Conservation (phyloP, 495 filamentous ascomycete genomes). For the Geopyxis carbonaria region DNA sequence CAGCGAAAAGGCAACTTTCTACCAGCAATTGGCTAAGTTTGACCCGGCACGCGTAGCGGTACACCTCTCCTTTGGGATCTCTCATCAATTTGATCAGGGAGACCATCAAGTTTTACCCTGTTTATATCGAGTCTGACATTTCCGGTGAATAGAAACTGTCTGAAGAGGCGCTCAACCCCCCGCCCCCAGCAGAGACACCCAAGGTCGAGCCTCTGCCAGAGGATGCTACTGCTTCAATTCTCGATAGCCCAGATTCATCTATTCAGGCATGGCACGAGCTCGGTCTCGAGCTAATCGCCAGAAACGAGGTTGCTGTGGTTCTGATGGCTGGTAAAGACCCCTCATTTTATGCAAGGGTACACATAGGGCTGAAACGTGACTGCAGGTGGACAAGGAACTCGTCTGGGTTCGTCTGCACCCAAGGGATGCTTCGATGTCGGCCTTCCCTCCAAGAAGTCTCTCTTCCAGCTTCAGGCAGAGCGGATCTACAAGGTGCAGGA, state of each 20-base stretch:
- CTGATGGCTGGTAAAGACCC: conserved; percentile 45
- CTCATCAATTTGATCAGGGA: background rate
- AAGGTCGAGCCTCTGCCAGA: conserved; percentile 79
- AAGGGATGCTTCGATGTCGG: conserved; percentile 97
- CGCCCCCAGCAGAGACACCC: conserved; percentile 28
- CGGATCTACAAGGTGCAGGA: conserved; percentile 74
- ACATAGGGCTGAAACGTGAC: conserved; percentile 7
- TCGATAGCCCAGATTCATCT: conserved; percentile 69
- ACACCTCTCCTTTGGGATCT: background rate
- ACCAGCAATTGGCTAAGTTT: conserved; percentile 62
- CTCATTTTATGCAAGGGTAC: background rate
- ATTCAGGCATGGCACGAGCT: conserved; percentile 68
- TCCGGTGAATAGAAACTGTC: conserved; percentile 64
- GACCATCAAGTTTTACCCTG: background rate
- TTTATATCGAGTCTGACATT: background rate
- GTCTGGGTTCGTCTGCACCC: conserved; percentile 81
- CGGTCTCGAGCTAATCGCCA: conserved; percentile 70
- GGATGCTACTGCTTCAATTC: conserved; percentile 72
- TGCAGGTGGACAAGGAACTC: conserved; percentile 83
- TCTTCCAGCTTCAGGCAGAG: conserved; percentile 96
- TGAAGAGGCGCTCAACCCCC: conserved; percentile 63
- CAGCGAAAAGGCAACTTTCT: conserved; percentile 60
- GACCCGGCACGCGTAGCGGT: conserved; percentile 39
- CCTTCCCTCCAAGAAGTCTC: conserved; percentile 73
- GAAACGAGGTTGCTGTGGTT: conserved; percentile 86